Conservation (phyloP, 495 filamentous ascomycete genomes). For the Penicillium diatomitis region DNA sequence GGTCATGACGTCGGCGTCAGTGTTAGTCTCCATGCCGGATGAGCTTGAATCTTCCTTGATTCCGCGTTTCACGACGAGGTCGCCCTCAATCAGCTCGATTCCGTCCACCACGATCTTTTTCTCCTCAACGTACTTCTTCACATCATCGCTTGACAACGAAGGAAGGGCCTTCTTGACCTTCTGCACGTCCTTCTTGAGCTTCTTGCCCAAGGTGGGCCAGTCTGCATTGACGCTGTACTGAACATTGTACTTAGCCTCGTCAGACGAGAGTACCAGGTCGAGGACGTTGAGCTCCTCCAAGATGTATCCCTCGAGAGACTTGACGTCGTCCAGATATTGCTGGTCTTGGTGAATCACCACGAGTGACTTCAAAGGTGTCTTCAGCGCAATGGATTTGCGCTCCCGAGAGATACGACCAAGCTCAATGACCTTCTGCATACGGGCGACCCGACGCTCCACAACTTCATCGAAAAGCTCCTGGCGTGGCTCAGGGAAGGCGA, state of each 20-base stretch:
- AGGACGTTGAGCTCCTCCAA: conserved; percentile 84
- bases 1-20: conserved; percentile 71
- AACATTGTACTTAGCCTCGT: conserved; percentile 85
- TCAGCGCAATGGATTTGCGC: conserved; percentile 71
- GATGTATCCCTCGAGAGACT: conserved; percentile 76
- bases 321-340: conserved; percentile 77
- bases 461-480: conserved; percentile 79
- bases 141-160: conserved; percentile 64
- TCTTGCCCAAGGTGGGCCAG: conserved; percentile 92
- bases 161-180: conserved; percentile 89
- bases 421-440: conserved; percentile 96
- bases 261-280: conserved; percentile 72
- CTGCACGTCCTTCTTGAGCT: conserved; percentile 85
- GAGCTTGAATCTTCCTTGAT: conserved; percentile 58
- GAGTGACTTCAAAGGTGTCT: conserved; percentile 83
- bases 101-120: conserved; percentile 74
- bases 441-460: conserved; percentile 74
- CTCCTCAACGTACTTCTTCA: conserved; percentile 58
- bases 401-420: conserved; percentile 78
- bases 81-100: conserved; percentile 68
- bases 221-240: conserved; percentile 83
- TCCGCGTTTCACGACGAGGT: conserved; percentile 75
- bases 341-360: conserved; percentile 81
- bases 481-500: conserved; percentile 78
- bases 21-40: conserved; percentile 72